Percentiles rank a stretch among this genome's conserved stretches.
phyloP scores from a whole-genome alignment of 2,329 filamentous ascomycete genomes.

The Arthrobotrys pseudoclavata region DNA sequence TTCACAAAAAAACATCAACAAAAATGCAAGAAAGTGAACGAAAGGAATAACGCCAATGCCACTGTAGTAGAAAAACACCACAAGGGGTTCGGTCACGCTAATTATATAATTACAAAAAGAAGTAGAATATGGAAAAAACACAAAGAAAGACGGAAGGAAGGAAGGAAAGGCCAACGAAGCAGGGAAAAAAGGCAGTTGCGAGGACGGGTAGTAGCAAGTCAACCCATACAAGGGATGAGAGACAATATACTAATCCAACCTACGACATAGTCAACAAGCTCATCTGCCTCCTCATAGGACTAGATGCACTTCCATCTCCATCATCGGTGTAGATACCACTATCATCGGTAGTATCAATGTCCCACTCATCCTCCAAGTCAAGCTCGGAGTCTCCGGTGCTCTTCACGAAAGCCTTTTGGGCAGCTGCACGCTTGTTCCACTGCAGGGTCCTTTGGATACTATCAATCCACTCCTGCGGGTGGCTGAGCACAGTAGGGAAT shows the following conservation, averaged over 20 bases:
- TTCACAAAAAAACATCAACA: slow-evolving; percentile 16
- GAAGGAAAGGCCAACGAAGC: slow-evolving; percentile 5
- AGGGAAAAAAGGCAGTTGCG: not conserved
- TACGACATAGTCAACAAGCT: slow-evolving; percentile 74
- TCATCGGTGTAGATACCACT: slow-evolving; percentile 78
- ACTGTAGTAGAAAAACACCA: slow-evolving; percentile 21
- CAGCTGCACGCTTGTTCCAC: slow-evolving; percentile 94
- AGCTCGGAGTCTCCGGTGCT: slow-evolving; percentile 64
- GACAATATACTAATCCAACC: slow-evolving; percentile 9
- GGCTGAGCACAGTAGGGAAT: slow-evolving; percentile 94
- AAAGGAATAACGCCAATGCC: slow-evolving; percentile 2
- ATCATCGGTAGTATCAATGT: slow-evolving; percentile 85
- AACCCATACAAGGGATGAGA: slow-evolving; percentile 1
- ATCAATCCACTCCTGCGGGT: slow-evolving; percentile 94
- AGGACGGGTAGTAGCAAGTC: not conserved
- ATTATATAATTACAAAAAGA: slow-evolving; percentile 20
- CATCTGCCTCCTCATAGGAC: slow-evolving; percentile 80
- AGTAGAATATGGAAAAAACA: not conserved
- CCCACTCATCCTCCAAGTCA: slow-evolving; percentile 77
- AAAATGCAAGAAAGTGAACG: slow-evolving; percentile 3
- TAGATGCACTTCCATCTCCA: slow-evolving; percentile 74
- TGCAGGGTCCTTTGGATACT: slow-evolving; percentile 90
- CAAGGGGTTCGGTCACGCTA: slow-evolving; percentile 14
- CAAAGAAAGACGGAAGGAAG: slow-evolving; percentile 2
- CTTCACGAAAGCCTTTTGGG: slow-evolving; percentile 84